phyloP scores from a whole-genome alignment of 352 stramenopile genomes.

The Globisporangium spinosum region DNA sequence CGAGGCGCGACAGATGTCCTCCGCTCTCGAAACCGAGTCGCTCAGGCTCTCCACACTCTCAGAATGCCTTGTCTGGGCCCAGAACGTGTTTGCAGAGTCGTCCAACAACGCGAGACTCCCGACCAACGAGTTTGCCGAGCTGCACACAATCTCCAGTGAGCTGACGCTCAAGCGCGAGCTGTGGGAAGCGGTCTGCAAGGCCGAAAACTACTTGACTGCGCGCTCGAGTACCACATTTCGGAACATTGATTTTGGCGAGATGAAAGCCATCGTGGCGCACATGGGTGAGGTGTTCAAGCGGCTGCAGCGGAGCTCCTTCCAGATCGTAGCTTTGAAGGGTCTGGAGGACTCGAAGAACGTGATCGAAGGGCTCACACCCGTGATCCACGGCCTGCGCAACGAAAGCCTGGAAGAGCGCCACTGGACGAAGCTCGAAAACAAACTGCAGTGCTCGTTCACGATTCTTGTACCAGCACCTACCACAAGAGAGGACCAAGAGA shows the following conservation, averaged over 20 bases:
- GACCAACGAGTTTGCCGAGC: slow-evolving; percentile 34
- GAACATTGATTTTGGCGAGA: slow-evolving; percentile 38
- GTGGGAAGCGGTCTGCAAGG: slow-evolving; percentile 50
- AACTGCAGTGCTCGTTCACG: slow-evolving; percentile 46
- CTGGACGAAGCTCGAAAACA: slow-evolving; percentile 73
- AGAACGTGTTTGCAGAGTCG: slow-evolving; percentile 40
- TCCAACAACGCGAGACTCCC: slow-evolving; percentile 25
- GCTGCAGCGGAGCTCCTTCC: slow-evolving; percentile 21
- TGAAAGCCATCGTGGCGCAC: slow-evolving; percentile 25
- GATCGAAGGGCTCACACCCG: slow-evolving; percentile 40
- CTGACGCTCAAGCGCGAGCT: slow-evolving; percentile 57
- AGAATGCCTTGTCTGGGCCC: slow-evolving; percentile 26
- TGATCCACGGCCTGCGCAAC: slow-evolving; percentile 65
- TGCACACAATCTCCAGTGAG: slow-evolving; percentile 32
- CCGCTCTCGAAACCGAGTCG: slow-evolving; percentile 29
- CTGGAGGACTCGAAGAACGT: slow-evolving; percentile 38
- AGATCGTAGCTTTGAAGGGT: slow-evolving; percentile 28
- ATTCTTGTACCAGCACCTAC: neutral
- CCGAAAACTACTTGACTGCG: slow-evolving; percentile 36
- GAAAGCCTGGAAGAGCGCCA: slow-evolving; percentile 52
- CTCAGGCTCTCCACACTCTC: slow-evolving; percentile 28
- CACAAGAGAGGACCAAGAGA: neutral
- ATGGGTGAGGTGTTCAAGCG: slow-evolving; percentile 23
- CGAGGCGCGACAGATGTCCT: slow-evolving; percentile 25
- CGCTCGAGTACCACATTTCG: slow-evolving; percentile 38